Evolutionary conservation across 768 basidiomycete genomes (phyloP).

Genomic region (Mycena indigotica): DNA sequence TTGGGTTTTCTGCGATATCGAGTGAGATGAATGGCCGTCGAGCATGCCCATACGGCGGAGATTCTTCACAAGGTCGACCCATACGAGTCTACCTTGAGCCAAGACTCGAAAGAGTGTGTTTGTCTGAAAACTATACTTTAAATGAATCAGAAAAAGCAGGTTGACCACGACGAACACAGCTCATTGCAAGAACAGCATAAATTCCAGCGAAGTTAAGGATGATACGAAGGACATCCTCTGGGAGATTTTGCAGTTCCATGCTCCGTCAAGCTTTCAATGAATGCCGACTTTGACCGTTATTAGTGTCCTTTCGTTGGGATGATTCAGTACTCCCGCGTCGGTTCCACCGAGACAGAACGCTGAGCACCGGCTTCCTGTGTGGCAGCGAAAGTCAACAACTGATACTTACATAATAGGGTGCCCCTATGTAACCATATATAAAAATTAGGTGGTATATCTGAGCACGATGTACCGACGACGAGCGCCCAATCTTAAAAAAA

Average conservation of each 20-base stretch:
- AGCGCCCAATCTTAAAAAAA: background rate
- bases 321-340: too few relatives aligned
- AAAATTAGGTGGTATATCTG: background rate
- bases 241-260: slow-evolving; percentile 23
- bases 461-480: background rate
- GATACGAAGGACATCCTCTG: slow-evolving; percentile 28
- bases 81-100: slow-evolving; percentile 3
- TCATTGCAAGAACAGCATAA: slow-evolving; percentile 6
- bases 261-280: too few relatives aligned
- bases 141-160: background rate
- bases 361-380: too few relatives aligned
- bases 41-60: slow-evolving; percentile 10
- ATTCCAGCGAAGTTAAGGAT: slow-evolving; percentile 15
- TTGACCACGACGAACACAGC: slow-evolving; percentile 1
- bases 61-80: slow-evolving; percentile 11
- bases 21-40: background rate
- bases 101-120: slow-evolving; percentile 7
- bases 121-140: slow-evolving; percentile 1
- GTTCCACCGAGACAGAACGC: too few relatives aligned
- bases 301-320: too few relatives aligned
- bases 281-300: too few relatives aligned
- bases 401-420: too few relatives aligned
- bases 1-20: slow-evolving; percentile 1
- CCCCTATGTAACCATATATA: too few relatives aligned
- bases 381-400: too few relatives aligned